phyloP scores from a whole-genome alignment of 169 alveolate genomes.

The Theileria orientalis region DNA sequence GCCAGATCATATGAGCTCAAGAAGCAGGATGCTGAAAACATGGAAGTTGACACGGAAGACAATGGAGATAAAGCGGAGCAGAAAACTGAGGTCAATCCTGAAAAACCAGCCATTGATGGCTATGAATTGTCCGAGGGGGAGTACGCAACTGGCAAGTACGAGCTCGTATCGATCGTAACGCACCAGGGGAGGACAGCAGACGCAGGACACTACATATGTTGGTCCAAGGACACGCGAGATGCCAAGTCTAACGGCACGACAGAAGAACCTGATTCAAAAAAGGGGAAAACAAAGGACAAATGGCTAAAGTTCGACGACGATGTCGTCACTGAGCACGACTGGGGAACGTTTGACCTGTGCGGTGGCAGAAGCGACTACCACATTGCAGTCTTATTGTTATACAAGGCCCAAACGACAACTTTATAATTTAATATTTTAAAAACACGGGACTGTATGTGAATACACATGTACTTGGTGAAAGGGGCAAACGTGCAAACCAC shows the following conservation, averaged over 20 bases:
- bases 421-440: too few species aligned
- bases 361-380: conserved; percentile 90
- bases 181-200: conserved; percentile 97
- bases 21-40: conserved; percentile 13
- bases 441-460: not conserved
- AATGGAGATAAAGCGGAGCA: conserved; percentile 25
- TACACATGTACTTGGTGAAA: not conserved
- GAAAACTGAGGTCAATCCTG: conserved; percentile 1
- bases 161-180: conserved; percentile 90
- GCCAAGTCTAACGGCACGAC: not conserved
- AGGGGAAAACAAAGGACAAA: conserved; percentile 45
- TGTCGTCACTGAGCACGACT: conserved; percentile 75
- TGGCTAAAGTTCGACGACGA: conserved; percentile 89
- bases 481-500: not conserved
- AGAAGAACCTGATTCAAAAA: conserved; percentile 21
- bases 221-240: conserved; percentile 79
- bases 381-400: conserved; percentile 82
- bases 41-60: conserved; percentile 4
- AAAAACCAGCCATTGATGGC: conserved; percentile 24
- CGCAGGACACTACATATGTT: conserved; percentile 96
- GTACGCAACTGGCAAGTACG: conserved; percentile 88
- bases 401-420: conserved; percentile 64
- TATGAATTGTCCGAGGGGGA: conserved; percentile 58
- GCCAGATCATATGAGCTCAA: not conserved
- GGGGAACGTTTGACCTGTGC: conserved; percentile 81